Conservation (phyloP, 2,329 filamentous ascomycete genomes). For the Zasmidium cellare region DNA sequence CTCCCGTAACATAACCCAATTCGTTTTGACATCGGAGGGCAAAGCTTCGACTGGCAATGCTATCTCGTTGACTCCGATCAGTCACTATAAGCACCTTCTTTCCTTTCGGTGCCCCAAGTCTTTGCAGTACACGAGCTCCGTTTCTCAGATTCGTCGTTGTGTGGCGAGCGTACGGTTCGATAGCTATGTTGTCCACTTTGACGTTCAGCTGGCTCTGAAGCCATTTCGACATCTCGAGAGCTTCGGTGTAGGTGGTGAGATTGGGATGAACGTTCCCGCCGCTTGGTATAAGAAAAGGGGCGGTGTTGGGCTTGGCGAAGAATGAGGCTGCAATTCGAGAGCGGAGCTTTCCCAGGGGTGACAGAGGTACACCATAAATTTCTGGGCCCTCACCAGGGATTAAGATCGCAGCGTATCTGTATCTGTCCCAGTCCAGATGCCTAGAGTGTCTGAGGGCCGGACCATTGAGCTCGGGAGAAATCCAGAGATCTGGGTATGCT, state of each 20-base stretch:
- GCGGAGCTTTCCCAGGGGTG: not conserved
- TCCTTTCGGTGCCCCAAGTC: not conserved
- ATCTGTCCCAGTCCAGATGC: not conserved
- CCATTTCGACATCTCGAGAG: not conserved
- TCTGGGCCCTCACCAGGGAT: conserved; percentile 1
- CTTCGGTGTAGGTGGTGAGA: not conserved
- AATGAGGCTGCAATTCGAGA: not conserved
- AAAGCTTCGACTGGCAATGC: conserved; percentile 2
- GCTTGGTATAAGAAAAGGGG: not conserved
- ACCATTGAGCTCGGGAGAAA: not conserved
- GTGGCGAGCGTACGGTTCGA: conserved; percentile 1
- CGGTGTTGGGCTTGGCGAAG: not conserved
- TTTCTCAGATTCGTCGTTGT: conserved; percentile 2
- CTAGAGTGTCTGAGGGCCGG: not conserved
- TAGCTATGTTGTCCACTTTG: not conserved
- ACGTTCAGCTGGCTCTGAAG: not conserved
- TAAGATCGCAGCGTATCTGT: not conserved
- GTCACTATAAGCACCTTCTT: not conserved
- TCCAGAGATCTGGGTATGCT: not conserved
- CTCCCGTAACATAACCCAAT: not conserved
- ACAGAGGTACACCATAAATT: conserved; percentile 3
- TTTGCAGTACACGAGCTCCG: not conserved
- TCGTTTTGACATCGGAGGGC: not conserved
- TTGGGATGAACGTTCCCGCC: conserved; percentile 3
- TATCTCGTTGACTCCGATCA: not conserved